Evolutionary conservation across 352 stramenopile species (phyloP).

Genomic region (Pythium chondricola): DNA sequence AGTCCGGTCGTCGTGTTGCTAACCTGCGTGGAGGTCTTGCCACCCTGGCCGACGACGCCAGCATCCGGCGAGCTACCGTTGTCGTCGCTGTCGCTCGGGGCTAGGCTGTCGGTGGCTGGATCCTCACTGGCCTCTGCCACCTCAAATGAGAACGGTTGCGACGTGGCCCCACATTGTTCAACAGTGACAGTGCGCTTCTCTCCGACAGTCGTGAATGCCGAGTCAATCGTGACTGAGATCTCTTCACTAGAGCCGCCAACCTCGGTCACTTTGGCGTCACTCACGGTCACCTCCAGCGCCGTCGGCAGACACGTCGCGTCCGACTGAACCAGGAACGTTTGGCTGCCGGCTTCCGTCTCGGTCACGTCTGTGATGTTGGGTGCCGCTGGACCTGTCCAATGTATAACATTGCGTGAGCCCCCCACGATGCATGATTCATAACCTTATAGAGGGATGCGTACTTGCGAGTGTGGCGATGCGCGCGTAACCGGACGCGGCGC

Average conservation of each 20-base stretch:
- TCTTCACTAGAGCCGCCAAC: conserved; percentile 1
- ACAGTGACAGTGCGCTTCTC: conserved; percentile 11
- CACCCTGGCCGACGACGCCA: neutral
- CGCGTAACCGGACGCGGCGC: conserved; percentile 35
- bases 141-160: conserved; percentile 2
- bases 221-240: conserved; percentile 9
- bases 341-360: conserved; percentile 6
- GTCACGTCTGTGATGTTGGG: conserved; percentile 6
- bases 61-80: neutral
- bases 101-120: neutral
- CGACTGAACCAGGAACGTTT: conserved; percentile 5
- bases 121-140: conserved; percentile 1
- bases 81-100: conserved; percentile 2
- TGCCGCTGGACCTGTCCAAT: conserved; percentile 3
- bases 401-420: neutral
- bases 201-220: neutral
- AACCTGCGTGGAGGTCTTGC: conserved; percentile 43
- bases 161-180: conserved; percentile 11
- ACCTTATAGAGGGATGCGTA: too few relatives aligned
- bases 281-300: conserved; percentile 7
- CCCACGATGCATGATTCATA: too few relatives aligned
- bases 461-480: conserved; percentile 39
- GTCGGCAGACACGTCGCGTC: conserved; percentile 9
- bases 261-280: neutral
- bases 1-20: conserved; percentile 42